Conservation (phyloP, 2,329 filamentous ascomycete genomes). For the Cladobotryum protrusum region DNA sequence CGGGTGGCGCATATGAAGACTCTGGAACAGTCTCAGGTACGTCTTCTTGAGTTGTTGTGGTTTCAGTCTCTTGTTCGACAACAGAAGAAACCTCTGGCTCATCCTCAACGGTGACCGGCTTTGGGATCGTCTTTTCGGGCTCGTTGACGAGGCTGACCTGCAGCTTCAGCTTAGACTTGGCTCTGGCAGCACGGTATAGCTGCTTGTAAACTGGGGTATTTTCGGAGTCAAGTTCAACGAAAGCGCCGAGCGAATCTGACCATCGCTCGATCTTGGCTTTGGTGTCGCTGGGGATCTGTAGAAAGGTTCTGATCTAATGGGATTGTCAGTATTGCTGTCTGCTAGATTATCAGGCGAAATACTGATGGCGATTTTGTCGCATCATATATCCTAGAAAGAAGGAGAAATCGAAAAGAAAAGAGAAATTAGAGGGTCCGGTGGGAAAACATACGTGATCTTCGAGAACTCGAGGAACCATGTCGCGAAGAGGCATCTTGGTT, state of each 20-base stretch:
- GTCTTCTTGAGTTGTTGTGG: no score
- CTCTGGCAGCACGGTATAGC: conserved; percentile 91
- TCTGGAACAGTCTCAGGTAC: no score
- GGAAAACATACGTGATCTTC: conserved; percentile 70
- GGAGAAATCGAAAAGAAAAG: background rate
- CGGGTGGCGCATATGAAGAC: no score
- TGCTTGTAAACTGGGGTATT: conserved; percentile 91
- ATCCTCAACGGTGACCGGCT: conserved; percentile 47
- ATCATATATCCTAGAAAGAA: background rate
- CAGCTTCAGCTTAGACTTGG: conserved; percentile 94
- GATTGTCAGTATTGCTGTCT: background rate
- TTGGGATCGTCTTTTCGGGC: conserved; percentile 27
- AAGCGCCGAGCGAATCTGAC: conserved; percentile 83
- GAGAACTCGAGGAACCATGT: conserved; percentile 67
- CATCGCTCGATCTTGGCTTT: conserved; percentile 75
- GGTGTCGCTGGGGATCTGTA: conserved; percentile 27
- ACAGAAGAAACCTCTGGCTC: conserved; percentile 29
- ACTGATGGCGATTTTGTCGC: background rate
- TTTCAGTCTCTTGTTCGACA: conserved; percentile 1
- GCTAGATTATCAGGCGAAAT: background rate
- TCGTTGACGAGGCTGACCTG: conserved; percentile 52
- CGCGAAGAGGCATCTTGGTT: conserved; percentile 83
- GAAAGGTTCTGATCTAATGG: conserved; percentile 31
- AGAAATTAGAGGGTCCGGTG: no score
- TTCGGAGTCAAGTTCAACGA: conserved; percentile 68